Base-by-base conservation (phyloP, 371 early-diverging fungal genomes). In the Nematocida homosporus region DNA sequence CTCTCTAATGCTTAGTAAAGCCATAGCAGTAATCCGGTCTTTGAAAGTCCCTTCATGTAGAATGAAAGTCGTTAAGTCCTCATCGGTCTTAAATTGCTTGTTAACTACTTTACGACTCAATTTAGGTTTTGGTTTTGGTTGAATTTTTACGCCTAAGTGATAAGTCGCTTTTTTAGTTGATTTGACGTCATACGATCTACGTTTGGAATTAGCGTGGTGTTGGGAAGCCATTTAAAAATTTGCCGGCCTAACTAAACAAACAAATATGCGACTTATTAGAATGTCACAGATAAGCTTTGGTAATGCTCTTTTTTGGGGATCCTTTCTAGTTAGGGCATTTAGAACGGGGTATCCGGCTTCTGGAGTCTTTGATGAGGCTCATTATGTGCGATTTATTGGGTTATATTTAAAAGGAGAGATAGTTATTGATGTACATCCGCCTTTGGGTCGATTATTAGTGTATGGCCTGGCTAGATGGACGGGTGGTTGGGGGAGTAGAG, bases 21-120 rank as follows among this genome's bases (percentile, higher is more conserved):
- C 32, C 75, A 72, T 60, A 4, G 63, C 61, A 5, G 59, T 61
- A 5, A 72, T 34, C 63, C 38, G 60, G 61, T 72, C 75, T 72
- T 72, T 72, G 54, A 59, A 61, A 32, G 75, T 61, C 40, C 75
- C 75, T 27, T 72, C 61, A 25, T 41, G 41, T 18, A 63, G 29
- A 18, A 72, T 72, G 37, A 72, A 72, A 40, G 41, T 64, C 13
- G 47, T 72, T 23, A 72, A 29, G 20, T 72, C 75, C 25, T 27
- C 44, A 32, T 72, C 75, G 2, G 75, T 72, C 53, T 37, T 42
- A 29, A 72, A 72, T 40, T 50, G 50, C 35, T 72, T 72, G 52
- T 72, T 61, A 2, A 72, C 34, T 1, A 72, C 61, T 8, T 34
- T 51, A 41, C 61, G 6, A n/a, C 37, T 60, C 2, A 61, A 54